Percentiles rank a stretch among this genome's conserved stretches.
Conservation (phyloP, 495 filamentous ascomycete genomes). For the Hypoxylon crocopeplum region DNA sequence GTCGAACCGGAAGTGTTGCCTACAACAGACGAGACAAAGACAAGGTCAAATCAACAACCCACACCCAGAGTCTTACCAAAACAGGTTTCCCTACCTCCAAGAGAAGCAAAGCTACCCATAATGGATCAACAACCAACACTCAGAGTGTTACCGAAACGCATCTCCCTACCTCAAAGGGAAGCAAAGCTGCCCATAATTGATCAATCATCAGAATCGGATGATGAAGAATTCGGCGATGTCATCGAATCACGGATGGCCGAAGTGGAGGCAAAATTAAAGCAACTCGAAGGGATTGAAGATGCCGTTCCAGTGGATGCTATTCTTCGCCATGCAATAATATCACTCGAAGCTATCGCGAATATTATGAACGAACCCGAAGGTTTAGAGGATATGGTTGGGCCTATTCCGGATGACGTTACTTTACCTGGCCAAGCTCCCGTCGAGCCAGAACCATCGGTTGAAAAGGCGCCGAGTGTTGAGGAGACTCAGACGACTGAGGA, state of each 20-base stretch:
- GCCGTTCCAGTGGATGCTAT: conserved; percentile 35
- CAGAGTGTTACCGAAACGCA: conserved; percentile 18
- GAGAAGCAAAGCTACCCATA: conserved; percentile 33
- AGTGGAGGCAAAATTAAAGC: conserved; percentile 49
- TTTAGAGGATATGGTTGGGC: conserved; percentile 44
- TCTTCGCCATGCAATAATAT: conserved; percentile 42
- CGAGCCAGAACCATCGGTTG: conserved; percentile 47
- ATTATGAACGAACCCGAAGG: conserved; percentile 44
- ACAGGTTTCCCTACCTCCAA: conserved; percentile 38
- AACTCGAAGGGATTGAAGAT: conserved; percentile 42
- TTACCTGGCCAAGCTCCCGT: conserved; percentile 42
- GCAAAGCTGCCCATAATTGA: conserved; percentile 35
- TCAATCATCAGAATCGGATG: conserved; percentile 55
- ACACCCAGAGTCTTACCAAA: conserved; percentile 24
- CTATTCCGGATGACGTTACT: conserved; percentile 39
- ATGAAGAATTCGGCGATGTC: conserved; percentile 59
- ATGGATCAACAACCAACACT: conserved; percentile 26
- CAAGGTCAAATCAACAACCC: conserved; percentile 18
- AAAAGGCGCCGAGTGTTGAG: conserved; percentile 43
- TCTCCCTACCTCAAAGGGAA: conserved; percentile 42
- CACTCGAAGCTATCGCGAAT: conserved; percentile 42
- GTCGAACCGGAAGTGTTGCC: conserved; percentile 1
- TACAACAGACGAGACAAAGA: conserved; percentile 3
- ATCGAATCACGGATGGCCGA: conserved; percentile 55
- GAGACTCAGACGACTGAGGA: conserved; percentile 40